Evolutionary conservation across 768 basidiomycete genomes (phyloP).

Genomic region (Cyclocybe aegerita): DNA sequence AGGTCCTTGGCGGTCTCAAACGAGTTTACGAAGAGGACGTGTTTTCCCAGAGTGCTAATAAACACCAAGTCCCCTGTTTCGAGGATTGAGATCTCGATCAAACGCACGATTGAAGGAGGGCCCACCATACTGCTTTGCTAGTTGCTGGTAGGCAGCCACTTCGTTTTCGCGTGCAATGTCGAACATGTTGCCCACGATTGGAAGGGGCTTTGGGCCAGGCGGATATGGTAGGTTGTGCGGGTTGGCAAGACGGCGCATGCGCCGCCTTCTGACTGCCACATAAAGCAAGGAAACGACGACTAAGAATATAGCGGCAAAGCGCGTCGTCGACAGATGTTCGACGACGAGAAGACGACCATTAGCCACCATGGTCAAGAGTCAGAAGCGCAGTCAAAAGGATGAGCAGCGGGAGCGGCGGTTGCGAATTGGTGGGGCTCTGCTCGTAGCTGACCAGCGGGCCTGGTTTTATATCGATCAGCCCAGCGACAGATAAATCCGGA

Average conservation of each 20-base stretch:
- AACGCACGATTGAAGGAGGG: not conserved
- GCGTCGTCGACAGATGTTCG: not conserved
- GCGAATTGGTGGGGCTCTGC: no score
- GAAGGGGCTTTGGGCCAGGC: constrained; percentile 54
- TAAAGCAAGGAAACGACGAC: constrained; percentile 6
- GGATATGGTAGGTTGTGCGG: constrained; percentile 38
- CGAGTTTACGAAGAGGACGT: constrained; percentile 38
- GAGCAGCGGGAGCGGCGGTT: not conserved
- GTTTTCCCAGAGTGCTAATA: constrained; percentile 48
- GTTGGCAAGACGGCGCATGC: constrained; percentile 16
- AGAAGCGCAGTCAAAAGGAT: not conserved
- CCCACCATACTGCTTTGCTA: constrained; percentile 42
- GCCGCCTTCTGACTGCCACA: constrained; percentile 9
- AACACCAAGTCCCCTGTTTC: constrained; percentile 52
- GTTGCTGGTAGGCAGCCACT: constrained; percentile 36
- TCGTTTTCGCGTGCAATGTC: constrained; percentile 42
- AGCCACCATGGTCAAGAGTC: not conserved
- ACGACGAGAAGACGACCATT: not conserved
- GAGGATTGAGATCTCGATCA: not conserved
- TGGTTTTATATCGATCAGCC: no score
- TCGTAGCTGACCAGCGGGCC: no score
- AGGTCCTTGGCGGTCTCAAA: constrained; percentile 48
- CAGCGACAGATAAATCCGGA: no score
- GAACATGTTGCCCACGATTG: constrained; percentile 52
- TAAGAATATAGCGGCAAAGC: constrained; percentile 6